phyloP scores from a whole-genome alignment of 345 rosid genomes.

The Streptanthus diversifolius region DNA sequence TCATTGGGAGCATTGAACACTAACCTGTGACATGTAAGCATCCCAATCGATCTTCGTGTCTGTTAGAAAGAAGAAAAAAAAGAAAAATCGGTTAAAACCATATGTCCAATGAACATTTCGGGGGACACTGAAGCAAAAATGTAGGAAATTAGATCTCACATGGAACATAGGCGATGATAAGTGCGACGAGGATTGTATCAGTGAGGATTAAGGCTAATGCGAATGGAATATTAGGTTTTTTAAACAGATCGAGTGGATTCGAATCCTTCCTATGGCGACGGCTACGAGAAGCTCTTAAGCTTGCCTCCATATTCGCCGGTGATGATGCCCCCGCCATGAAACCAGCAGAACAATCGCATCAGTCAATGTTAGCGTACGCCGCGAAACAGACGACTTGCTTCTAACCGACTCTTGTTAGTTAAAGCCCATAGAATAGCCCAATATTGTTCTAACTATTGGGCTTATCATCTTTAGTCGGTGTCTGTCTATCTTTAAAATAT shows the following conservation, averaged over 20 bases:
- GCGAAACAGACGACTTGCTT: constrained; percentile 16
- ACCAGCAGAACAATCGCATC: background rate
- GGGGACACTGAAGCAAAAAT: background rate
- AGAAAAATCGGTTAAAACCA: background rate
- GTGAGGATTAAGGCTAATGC: constrained; percentile 45
- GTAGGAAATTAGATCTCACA: constrained; percentile 46
- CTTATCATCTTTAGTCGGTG: background rate
- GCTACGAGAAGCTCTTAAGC: constrained; percentile 25
- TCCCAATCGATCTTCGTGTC: constrained; percentile 99
- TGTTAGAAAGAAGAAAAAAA: constrained; percentile 19
- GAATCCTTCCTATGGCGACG: constrained; percentile 18
- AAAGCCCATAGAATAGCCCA: background rate
- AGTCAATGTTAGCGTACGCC: background rate
- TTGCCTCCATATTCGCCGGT: constrained; percentile 36
- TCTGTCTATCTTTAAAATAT: no score
- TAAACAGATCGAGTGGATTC: constrained; percentile 26
- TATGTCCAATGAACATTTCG: background rate
- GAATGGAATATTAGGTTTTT: constrained; percentile 40
- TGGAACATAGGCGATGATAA: constrained; percentile 75
- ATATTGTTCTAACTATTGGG: background rate
- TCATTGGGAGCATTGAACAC: background rate
- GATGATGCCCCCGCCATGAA: constrained; percentile 29
- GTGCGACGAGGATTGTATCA: constrained; percentile 64
- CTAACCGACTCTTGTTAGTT: no score
- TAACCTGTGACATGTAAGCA: constrained; percentile 96